Evolutionary conservation across 78 protist species (phyloP).

Genomic region (Bodo saltans): DNA sequence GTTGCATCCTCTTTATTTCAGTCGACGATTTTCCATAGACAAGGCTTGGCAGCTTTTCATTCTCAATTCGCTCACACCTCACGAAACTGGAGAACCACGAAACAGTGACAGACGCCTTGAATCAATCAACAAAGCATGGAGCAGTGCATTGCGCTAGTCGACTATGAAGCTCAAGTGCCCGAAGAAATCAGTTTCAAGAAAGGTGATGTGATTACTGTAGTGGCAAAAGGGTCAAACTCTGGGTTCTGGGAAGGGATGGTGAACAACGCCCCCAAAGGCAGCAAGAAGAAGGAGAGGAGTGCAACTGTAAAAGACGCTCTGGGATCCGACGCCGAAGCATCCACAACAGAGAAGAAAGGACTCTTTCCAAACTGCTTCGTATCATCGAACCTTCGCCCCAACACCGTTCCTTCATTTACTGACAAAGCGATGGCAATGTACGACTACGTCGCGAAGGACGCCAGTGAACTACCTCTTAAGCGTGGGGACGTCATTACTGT

Average conservation of each 20-base stretch:
- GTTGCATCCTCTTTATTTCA: no score
- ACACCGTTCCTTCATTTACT: background rate
- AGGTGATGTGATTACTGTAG: slow-evolving; percentile 2
- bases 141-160: slow-evolving; percentile 8
- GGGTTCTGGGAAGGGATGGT: slow-evolving; percentile 14
- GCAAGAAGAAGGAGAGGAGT: no score
- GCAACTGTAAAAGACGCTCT: no score
- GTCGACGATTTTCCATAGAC: no score
- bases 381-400: background rate
- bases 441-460: background rate
- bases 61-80: no score
- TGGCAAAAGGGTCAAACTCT: slow-evolving; percentile 10
- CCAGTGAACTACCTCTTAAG: background rate
- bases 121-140: no score
- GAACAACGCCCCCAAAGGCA: no score
- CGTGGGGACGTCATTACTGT: background rate
- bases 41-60: no score
- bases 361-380: slow-evolving; percentile 26
- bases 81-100: no score
- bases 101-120: no score
- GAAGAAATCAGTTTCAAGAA: background rate
- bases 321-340: no score
- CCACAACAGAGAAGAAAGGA: background rate
- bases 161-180: background rate
- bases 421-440: slow-evolving; percentile 1